Percentiles rank a stretch among this genome's conserved stretches.
Evolutionary conservation across 441 rosid species (phyloP).

Genomic region (Populus tomentosa): DNA sequence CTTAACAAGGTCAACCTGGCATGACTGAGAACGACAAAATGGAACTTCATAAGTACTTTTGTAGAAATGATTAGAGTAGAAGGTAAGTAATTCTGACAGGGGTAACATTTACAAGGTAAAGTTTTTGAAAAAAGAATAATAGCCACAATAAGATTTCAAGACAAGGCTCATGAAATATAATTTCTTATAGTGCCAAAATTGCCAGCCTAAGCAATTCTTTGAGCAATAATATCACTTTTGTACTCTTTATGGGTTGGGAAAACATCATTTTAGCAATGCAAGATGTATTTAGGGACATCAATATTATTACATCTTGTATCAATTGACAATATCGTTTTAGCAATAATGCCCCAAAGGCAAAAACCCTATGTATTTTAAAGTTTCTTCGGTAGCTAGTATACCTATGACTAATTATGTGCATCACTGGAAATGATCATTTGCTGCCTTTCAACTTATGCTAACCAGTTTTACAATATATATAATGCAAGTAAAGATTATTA

Average conservation of each 20-base stretch:
- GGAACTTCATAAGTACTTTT: conserved; percentile 2
- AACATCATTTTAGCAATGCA: background rate
- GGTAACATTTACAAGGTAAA: background rate
- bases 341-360: background rate
- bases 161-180: background rate
- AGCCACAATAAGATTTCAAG: background rate
- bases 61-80: background rate
- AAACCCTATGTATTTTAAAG: background rate
- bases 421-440: background rate
- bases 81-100: background rate
- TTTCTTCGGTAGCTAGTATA: background rate
- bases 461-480: background rate
- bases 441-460: background rate
- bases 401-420: background rate
- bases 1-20: conserved; percentile 99
- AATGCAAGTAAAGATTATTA: background rate
- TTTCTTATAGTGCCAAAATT: background rate
- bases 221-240: background rate
- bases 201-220: background rate
- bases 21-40: conserved; percentile 58
- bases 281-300: background rate
- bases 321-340: background rate
- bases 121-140: background rate
- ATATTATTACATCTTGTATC: background rate
- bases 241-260: background rate